Evolutionary conservation across 352 stramenopile species (phyloP).

Genomic region (Phytophthora sansomeana): DNA sequence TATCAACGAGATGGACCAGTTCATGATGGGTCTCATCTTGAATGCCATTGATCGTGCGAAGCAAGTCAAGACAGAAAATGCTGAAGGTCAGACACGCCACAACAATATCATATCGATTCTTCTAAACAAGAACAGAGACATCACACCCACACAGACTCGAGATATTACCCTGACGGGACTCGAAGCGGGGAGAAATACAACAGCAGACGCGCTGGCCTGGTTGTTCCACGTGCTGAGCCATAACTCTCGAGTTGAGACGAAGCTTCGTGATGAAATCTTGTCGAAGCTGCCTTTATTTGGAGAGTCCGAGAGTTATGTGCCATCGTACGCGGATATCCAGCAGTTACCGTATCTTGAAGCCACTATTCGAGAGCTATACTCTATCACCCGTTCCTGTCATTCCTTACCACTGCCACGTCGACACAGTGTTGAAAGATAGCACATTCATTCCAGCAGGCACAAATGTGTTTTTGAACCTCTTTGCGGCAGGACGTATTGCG

Average conservation of each 20-base stretch:
- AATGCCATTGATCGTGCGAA: conserved; percentile 5
- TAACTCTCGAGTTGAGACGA: conserved; percentile 43
- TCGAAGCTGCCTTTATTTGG: conserved; percentile 24
- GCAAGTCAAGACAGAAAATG: neutral
- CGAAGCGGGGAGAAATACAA: conserved; percentile 66
- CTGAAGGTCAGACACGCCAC: neutral
- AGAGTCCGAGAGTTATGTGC: neutral
- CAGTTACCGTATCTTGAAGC: conserved; percentile 35
- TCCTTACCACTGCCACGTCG: conserved; percentile 35
- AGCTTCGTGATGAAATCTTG: conserved; percentile 39
- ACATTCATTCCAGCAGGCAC: conserved; percentile 42
- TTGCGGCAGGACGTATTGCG: conserved; percentile 42
- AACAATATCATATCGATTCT: conserved; percentile 26
- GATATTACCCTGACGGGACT: conserved; percentile 65
- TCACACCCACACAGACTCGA: conserved; percentile 37
- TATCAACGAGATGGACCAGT: conserved; percentile 22
- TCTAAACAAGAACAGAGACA: conserved; percentile 2
- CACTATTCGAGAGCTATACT: conserved; percentile 20
- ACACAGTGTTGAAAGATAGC: conserved; percentile 52
- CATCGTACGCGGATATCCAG: conserved; percentile 18
- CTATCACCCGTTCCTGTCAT: conserved; percentile 43
- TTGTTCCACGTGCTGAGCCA: conserved; percentile 54
- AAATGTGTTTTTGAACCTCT: conserved; percentile 36
- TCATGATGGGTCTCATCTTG: conserved; percentile 24
- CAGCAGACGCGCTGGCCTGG: conserved; percentile 56